A percentile compares a stretch with the other conserved stretches of the same genome.
Conservation (phyloP, 148 eudicot genomes). For the Fagopyrum tataricum region DNA sequence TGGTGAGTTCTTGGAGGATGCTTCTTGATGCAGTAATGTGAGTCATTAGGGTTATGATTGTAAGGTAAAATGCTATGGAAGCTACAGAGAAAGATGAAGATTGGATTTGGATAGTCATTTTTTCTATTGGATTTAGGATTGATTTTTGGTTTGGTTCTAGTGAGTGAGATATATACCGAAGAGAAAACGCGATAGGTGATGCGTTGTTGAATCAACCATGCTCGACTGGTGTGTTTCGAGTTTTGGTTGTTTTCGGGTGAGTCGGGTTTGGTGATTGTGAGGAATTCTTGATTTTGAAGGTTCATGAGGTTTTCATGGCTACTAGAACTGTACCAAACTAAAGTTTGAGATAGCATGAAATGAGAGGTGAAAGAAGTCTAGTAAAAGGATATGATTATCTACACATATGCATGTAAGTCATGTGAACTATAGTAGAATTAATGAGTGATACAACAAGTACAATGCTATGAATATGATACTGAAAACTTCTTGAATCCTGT, state of each 20-base stretch:
- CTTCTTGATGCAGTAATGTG: neutral
- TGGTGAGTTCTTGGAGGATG: neutral
- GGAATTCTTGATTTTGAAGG: neutral
- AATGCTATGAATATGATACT: neutral
- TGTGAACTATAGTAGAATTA: neutral
- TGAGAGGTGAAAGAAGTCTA: neutral
- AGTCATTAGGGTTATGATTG: neutral
- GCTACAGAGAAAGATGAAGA: neutral
- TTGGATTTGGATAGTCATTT: neutral
- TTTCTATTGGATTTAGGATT: neutral
- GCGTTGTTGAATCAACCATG: neutral
- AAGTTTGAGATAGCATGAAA: neutral
- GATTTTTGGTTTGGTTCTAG: neutral
- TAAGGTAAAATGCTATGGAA: neutral
- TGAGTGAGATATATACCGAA: neutral
- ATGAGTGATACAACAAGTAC: neutral
- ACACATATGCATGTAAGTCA: neutral
- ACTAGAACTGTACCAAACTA: neutral
- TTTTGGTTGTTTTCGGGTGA: neutral
- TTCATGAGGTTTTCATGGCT: conserved; percentile 3
- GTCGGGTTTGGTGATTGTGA: neutral
- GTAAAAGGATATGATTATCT: no score
- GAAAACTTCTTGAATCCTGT: no score
- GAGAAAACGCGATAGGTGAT: neutral
- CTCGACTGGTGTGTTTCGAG: neutral